A percentile compares a stretch with the other conserved stretches of the same genome.
These are phyloP conservation scores for Stereum hirsutum DNA, from an alignment of 1,284 basidiomycete genomes.

Conservation along the genomic window DNA sequence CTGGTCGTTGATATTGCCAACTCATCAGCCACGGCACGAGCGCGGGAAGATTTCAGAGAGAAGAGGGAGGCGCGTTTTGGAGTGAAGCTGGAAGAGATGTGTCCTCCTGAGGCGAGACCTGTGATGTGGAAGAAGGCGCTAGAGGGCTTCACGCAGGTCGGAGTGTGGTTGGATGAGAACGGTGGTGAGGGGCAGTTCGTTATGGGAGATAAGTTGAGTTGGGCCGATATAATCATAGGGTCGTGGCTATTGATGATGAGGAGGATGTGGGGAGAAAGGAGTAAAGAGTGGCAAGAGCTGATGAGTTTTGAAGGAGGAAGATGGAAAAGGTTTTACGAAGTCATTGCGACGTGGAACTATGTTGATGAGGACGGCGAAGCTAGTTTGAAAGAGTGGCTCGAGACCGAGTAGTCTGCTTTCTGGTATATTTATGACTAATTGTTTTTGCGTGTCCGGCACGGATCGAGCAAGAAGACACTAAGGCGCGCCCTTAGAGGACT, in stretches of 20 bases:
- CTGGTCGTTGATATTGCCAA: conserved; percentile 16
- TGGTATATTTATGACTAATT: no score
- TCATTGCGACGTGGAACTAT: neutral
- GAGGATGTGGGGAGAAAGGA: conserved; percentile 7
- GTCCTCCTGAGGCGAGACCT: conserved; percentile 5
- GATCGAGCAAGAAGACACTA: no score
- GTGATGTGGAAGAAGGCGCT: conserved; percentile 24
- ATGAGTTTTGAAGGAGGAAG: conserved; percentile 1
- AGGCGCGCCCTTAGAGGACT: no score
- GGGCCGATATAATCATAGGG: conserved; percentile 26
- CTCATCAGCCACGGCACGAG: conserved; percentile 20
- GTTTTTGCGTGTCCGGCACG: no score
- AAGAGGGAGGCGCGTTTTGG: conserved; percentile 25
- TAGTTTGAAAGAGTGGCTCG: no score
- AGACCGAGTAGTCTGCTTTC: no score
- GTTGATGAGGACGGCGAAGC: neutral
- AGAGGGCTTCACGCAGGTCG: conserved; percentile 20
- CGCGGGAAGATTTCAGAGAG: conserved; percentile 27
- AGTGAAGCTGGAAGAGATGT: conserved; percentile 25
- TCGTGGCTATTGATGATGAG: conserved; percentile 20
- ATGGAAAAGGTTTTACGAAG: neutral
- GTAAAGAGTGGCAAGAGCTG: neutral
- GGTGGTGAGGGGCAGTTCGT: conserved; percentile 16
- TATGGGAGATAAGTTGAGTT: conserved; percentile 20
- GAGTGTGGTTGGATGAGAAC: conserved; percentile 21